phyloP scores from a whole-genome alignment of 1,139 yeast genomes.

The Yarrowia galli region DNA sequence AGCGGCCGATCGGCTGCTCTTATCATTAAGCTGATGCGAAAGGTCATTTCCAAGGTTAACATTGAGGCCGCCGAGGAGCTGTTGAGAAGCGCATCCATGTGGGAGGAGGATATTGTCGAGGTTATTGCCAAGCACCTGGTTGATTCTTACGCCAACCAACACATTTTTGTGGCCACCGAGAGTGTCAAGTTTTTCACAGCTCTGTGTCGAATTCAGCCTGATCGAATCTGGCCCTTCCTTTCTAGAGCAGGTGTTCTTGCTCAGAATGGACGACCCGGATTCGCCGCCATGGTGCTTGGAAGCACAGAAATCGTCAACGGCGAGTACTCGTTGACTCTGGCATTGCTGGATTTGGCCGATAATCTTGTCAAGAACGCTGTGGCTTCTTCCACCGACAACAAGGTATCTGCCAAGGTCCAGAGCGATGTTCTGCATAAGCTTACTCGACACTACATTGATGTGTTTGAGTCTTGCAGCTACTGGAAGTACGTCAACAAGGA shows the following conservation, averaged over 20 bases:
- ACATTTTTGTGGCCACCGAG: slow-evolving; percentile 57
- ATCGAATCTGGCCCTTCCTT: slow-evolving; percentile 80
- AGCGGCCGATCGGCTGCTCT: slow-evolving; percentile 56
- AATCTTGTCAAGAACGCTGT: slow-evolving; percentile 64
- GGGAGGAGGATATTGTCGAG: slow-evolving; percentile 74
- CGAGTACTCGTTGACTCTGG: slow-evolving; percentile 67
- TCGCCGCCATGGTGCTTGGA: slow-evolving; percentile 68
- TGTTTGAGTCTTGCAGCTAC: slow-evolving; percentile 75
- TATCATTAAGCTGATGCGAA: slow-evolving; percentile 61
- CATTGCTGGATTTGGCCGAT: slow-evolving; percentile 63
- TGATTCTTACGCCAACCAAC: slow-evolving; percentile 66
- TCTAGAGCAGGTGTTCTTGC: slow-evolving; percentile 71
- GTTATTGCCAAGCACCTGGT: slow-evolving; percentile 71
- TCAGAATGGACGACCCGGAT: slow-evolving; percentile 72
- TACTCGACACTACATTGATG: slow-evolving; percentile 62
- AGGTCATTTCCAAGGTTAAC: slow-evolving; percentile 56
- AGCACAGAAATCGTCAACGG: slow-evolving; percentile 77
- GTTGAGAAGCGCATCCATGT: slow-evolving; percentile 62
- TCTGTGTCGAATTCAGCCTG: slow-evolving; percentile 60
- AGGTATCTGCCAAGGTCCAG: slow-evolving; percentile 57
- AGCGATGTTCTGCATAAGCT: slow-evolving; percentile 64
- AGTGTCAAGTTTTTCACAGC: slow-evolving; percentile 62
- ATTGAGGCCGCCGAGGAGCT: slow-evolving; percentile 56
- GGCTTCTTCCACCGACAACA: slow-evolving; percentile 48
- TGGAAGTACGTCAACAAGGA: slow-evolving; percentile 67